These are phyloP conservation scores for Hymenoscyphus linearis DNA, from an alignment of 2,329 filamentous ascomycete species.

Conservation along the genomic window DNA sequence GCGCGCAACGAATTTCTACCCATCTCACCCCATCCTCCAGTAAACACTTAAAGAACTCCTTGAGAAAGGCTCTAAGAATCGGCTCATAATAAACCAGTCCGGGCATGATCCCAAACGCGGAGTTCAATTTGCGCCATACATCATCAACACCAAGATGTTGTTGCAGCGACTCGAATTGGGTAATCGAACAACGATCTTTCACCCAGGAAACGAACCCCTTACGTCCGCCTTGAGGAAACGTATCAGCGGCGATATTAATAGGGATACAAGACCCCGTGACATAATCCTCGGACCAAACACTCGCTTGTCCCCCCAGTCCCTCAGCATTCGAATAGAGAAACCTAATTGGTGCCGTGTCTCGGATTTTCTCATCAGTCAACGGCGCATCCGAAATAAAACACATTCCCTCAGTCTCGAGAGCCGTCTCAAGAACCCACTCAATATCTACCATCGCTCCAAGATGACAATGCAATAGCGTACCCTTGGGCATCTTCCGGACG, in stretches of 20 bases:
- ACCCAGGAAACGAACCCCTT: slow-evolving; percentile 71
- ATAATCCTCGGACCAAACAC: slow-evolving; percentile 63
- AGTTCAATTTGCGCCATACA: slow-evolving; percentile 74
- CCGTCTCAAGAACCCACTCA: slow-evolving; percentile 67
- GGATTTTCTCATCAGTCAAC: slow-evolving; percentile 47
- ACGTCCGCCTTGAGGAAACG: slow-evolving; percentile 60
- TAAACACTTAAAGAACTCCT: slow-evolving; percentile 61
- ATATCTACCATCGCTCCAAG: slow-evolving; percentile 83
- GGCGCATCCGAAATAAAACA: slow-evolving; percentile 54
- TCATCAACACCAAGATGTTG: slow-evolving; percentile 80
- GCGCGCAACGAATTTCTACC: slow-evolving; percentile 65
- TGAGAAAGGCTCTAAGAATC: slow-evolving; percentile 72
- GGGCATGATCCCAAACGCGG: slow-evolving; percentile 65
- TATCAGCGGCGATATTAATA: slow-evolving; percentile 59
- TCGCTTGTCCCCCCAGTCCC: slow-evolving; percentile 24
- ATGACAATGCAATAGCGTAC: slow-evolving; percentile 78
- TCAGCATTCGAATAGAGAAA: slow-evolving; percentile 48
- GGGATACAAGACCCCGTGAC: slow-evolving; percentile 29
- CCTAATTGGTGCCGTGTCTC: slow-evolving; percentile 47
- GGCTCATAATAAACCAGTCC: slow-evolving; percentile 82
- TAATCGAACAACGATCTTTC: slow-evolving; percentile 63
- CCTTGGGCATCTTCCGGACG: slow-evolving; percentile 80
- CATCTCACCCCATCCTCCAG: slow-evolving; percentile 74
- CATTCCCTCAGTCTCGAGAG: slow-evolving; percentile 67
- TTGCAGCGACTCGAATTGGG: slow-evolving; percentile 61